phyloP scores from a whole-genome alignment of 2,329 filamentous ascomycete species.

The Zarea fungicola region DNA sequence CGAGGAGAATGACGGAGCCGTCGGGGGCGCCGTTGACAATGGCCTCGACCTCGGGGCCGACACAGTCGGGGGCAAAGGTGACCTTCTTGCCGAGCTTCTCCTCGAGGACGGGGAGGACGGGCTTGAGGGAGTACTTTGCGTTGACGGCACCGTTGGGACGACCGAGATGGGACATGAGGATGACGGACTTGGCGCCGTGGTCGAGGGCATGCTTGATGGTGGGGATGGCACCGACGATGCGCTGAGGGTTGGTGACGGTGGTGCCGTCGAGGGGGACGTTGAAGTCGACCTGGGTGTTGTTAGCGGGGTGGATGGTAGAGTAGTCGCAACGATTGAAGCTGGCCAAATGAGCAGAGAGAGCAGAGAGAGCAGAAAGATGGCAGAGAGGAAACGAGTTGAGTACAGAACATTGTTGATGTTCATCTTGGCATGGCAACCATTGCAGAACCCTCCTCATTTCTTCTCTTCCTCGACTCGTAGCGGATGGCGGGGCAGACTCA shows the following conservation, averaged over 20 bases:
- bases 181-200: slow-evolving; percentile 82
- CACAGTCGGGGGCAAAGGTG: slow-evolving; percentile 83
- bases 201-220: slow-evolving; percentile 94
- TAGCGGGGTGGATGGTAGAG: slow-evolving; percentile 15
- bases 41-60: slow-evolving; percentile 84
- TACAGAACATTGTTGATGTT: background rate
- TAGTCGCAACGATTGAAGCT: background rate
- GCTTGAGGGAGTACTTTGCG: slow-evolving; percentile 90
- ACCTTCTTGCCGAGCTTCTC: slow-evolving; percentile 82
- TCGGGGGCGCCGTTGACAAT: slow-evolving; percentile 76
- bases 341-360: no score
- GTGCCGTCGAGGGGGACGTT: slow-evolving; percentile 93
- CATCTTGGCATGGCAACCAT: background rate
- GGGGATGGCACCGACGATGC: slow-evolving; percentile 90
- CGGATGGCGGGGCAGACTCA: slow-evolving; percentile 47
- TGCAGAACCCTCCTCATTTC: no score
- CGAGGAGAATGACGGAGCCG: slow-evolving; percentile 82
- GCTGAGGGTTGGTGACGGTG: slow-evolving; percentile 97
- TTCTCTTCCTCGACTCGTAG: background rate
- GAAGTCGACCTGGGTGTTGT: slow-evolving; percentile 81
- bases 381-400: no score
- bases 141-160: slow-evolving; percentile 88
- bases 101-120: slow-evolving; percentile 86
- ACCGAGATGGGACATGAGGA: slow-evolving; percentile 98
- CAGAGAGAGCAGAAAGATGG: background rate